phyloP scores from a whole-genome alignment of 768 basidiomycete species.

The Lanmaoa rubissima region DNA sequence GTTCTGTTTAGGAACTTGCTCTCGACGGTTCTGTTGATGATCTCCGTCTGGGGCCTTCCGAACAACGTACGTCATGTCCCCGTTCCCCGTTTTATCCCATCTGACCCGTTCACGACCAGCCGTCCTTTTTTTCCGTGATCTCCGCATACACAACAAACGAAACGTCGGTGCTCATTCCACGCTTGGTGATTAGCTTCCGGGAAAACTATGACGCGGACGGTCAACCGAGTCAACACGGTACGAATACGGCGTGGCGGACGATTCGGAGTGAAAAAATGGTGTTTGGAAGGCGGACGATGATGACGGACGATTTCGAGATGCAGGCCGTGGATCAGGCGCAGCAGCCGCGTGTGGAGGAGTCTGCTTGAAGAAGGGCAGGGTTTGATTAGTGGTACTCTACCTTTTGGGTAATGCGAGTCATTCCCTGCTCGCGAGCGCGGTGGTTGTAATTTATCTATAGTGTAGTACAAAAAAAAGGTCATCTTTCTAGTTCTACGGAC shows the following conservation, averaged over 20 bases:
- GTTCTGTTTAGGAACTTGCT: slow-evolving; percentile 11
- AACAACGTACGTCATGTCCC: slow-evolving; percentile 5
- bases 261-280: slow-evolving; percentile 8
- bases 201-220: slow-evolving; percentile 11
- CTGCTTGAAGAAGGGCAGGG: background rate
- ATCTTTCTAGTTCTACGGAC: background rate
- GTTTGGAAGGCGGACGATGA: slow-evolving; percentile 1
- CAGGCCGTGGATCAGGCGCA: background rate
- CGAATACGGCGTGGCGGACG: background rate
- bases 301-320: slow-evolving; percentile 8
- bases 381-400: background rate
- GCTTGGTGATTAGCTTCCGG: slow-evolving; percentile 20
- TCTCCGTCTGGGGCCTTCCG: slow-evolving; percentile 14
- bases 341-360: background rate
- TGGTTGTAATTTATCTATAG: background rate
- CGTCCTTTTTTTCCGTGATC: slow-evolving; percentile 7
- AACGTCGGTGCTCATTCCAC: slow-evolving; percentile 17
- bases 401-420: background rate
- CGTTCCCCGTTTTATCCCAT: background rate
- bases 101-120: background rate
- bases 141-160: slow-evolving; percentile 20
- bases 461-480: background rate
- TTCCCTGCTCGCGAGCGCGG: background rate
- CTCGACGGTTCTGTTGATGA: slow-evolving; percentile 16
- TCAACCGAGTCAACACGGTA: background rate